A percentile compares a stretch with the other conserved stretches of the same genome.
These are phyloP conservation scores for Thymus quinquecostatus DNA, from an alignment of 257 asterid genomes.

Conservation along the genomic window DNA sequence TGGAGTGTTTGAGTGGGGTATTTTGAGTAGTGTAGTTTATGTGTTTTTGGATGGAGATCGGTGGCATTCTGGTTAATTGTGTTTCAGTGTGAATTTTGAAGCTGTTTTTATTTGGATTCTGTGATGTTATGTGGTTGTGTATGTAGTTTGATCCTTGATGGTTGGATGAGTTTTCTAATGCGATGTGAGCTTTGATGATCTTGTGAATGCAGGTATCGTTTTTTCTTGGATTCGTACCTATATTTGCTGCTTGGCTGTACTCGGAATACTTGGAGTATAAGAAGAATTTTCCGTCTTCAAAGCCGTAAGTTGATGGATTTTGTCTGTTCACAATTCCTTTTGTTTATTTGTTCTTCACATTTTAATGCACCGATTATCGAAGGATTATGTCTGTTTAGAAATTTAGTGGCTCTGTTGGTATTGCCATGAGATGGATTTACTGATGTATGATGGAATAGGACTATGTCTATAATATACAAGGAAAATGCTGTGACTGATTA, in stretches of 20 bases:
- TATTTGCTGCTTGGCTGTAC: constrained; percentile 81
- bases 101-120: background rate
- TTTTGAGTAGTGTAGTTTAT: constrained; percentile 22
- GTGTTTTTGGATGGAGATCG: constrained; percentile 22
- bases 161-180: background rate
- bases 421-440: background rate
- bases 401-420: constrained; percentile 10
- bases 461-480: background rate
- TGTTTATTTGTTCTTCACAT: background rate
- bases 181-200: constrained; percentile 20
- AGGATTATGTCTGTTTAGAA: constrained; percentile 9
- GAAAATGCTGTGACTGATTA: constrained; percentile 16
- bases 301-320: constrained; percentile 30
- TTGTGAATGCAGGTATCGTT: constrained; percentile 66
- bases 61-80: constrained; percentile 11
- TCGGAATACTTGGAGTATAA: constrained; percentile 76
- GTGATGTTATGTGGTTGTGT: background rate
- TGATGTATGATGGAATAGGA: constrained; percentile 1
- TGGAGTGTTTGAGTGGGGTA: constrained; percentile 11
- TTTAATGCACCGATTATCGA: background rate
- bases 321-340: background rate
- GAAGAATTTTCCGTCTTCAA: constrained; percentile 42
- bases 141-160: constrained; percentile 19
- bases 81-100: background rate
- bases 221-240: constrained; percentile 70